phyloP scores from a whole-genome alignment of 257 asterid genomes.

The Solanum commersonii region DNA sequence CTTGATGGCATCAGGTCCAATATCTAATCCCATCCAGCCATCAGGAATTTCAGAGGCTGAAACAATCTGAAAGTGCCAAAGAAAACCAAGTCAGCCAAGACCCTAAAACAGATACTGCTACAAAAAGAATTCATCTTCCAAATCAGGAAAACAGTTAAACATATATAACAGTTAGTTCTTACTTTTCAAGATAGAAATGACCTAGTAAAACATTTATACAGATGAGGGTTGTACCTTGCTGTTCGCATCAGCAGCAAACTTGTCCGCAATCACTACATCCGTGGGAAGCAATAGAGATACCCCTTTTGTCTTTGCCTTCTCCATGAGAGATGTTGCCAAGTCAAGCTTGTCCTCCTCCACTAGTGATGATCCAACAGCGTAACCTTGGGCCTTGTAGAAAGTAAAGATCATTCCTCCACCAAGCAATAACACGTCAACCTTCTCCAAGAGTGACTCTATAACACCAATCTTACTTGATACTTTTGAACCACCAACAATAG shows the following conservation, averaged over 20 bases:
- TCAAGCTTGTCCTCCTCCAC: slow-evolving; percentile 78
- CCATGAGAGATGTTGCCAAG: slow-evolving; percentile 63
- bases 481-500: slow-evolving; percentile 83
- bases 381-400: slow-evolving; percentile 81
- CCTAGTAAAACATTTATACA: not conserved
- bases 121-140: not conserved
- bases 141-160: not conserved
- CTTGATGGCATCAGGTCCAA: slow-evolving; percentile 71
- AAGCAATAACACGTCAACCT: slow-evolving; percentile 58
- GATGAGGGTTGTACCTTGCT: slow-evolving; percentile 40
- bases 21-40: slow-evolving; percentile 89
- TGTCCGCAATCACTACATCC: slow-evolving; percentile 67
- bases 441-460: slow-evolving; percentile 60
- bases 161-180: not conserved
- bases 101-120: not conserved
- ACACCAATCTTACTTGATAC: slow-evolving; percentile 69
- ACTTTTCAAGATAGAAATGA: not conserved
- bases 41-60: slow-evolving; percentile 78
- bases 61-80: slow-evolving; percentile 31
- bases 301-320: slow-evolving; percentile 75
- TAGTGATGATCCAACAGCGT: slow-evolving; percentile 63
- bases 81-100: not conserved
- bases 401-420: slow-evolving; percentile 91
- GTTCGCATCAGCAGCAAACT: slow-evolving; percentile 75
- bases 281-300: slow-evolving; percentile 64